Evolutionary conservation across 2,329 filamentous ascomycete species (phyloP).

Genomic region (Ambrosiella cleistominuta): DNA sequence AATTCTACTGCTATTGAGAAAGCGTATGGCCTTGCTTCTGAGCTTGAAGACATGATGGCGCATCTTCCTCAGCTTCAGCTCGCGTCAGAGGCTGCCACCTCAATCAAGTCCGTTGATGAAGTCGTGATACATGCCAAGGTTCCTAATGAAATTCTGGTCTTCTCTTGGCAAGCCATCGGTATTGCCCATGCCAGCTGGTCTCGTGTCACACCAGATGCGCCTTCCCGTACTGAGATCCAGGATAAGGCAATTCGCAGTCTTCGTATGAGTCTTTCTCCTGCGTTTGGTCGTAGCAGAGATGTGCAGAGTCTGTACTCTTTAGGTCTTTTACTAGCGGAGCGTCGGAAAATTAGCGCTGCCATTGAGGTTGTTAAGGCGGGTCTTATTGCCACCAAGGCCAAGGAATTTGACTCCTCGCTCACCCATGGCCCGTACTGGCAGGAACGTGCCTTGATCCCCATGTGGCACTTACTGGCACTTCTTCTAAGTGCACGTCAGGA

Average conservation of each 20-base stretch:
- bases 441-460: conserved; percentile 50
- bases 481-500: conserved; percentile 76
- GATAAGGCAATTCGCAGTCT: conserved; percentile 60
- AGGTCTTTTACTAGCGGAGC: conserved; percentile 73
- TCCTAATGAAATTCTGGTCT: conserved; percentile 42
- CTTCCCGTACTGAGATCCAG: conserved; percentile 54
- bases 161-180: conserved; percentile 71
- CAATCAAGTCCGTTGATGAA: conserved; percentile 19
- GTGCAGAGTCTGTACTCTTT: conserved; percentile 66
- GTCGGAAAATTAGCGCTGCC: conserved; percentile 59
- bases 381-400: conserved; percentile 40
- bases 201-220: conserved; percentile 58
- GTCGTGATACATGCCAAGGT: conserved; percentile 27
- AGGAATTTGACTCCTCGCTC: conserved; percentile 26
- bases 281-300: conserved; percentile 48
- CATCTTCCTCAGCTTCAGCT: conserved; percentile 29
- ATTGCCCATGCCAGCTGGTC: conserved; percentile 79
- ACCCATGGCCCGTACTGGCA: conserved; percentile 37
- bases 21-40: conserved; percentile 50
- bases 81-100: conserved; percentile 13
- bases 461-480: conserved; percentile 84
- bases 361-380: conserved; percentile 69
- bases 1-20: conserved; percentile 58
- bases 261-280: conserved; percentile 51
- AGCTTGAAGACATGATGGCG: conserved; percentile 59